These are phyloP conservation scores for Ophiostoma sp. DNA, from an alignment of 2,329 filamentous ascomycete genomes.

Conservation along the genomic window DNA sequence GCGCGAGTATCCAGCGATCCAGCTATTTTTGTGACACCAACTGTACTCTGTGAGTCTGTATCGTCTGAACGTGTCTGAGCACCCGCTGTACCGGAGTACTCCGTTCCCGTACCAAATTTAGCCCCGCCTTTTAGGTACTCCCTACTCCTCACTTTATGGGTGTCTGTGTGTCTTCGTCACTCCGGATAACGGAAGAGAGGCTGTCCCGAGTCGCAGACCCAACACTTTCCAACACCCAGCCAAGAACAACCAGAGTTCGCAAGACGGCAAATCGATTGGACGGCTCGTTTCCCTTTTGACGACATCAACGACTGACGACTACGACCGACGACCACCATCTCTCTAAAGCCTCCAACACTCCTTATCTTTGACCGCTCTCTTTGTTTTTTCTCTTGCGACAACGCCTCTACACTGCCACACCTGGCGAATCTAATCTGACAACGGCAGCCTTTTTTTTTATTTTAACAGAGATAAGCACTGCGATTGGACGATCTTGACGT, in stretches of 20 bases:
- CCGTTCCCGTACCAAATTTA: background rate
- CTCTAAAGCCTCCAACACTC: background rate
- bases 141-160: background rate
- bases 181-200: slow-evolving; percentile 18
- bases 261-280: slow-evolving; percentile 10
- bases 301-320: background rate
- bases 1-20: background rate
- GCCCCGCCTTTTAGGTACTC: slow-evolving; percentile 16
- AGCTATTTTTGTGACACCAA: background rate
- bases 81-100: background rate
- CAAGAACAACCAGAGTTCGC: background rate
- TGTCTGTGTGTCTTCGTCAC: background rate
- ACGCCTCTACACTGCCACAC: slow-evolving; percentile 1
- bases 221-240: background rate
- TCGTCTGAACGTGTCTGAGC: background rate
- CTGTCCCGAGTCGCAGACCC: slow-evolving; percentile 18
- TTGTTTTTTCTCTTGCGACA: background rate
- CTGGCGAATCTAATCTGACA: background rate
- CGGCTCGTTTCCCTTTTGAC: background rate
- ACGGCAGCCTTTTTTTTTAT: background rate
- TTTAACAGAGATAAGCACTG: background rate
- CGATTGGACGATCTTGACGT: slow-evolving; percentile 15
- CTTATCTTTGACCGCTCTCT: background rate
- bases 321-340: background rate
- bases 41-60: background rate